Base-by-base conservation (phyloP, 2,329 filamentous ascomycete genomes). In the Diaporthe batatas region DNA sequence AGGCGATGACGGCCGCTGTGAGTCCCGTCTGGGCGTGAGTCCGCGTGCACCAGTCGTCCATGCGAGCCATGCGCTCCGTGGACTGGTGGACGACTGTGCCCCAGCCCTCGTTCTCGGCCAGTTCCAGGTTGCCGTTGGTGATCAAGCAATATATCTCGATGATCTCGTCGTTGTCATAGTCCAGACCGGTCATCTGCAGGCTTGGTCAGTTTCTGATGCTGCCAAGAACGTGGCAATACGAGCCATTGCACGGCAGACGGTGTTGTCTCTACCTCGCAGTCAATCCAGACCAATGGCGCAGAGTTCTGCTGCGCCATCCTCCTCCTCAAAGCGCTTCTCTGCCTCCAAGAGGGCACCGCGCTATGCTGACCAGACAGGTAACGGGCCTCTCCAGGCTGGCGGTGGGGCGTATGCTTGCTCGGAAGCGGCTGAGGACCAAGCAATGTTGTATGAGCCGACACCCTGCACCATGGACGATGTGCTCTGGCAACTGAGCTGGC, bases 71-170 rank as follows among this genome's bases (percentile, higher is more conserved):
- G 54, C 90, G 88, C 70, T 90, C 86, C 78, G 91, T 86, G 0
- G 91, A 86, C 78, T 94, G 93, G 80, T 96, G 92, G 72, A 99
- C 89, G 58, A 96, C 86, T 36, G 89, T 89, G 79, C 97, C 94
- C 87, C 93, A 98, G 76, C 96, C 96, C 42, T 87, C 81, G 32
- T 91, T 85, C 74, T 98, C 94, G 34, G 97, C 83, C 44, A 97
- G 82, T 72, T 93, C 89, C 25, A 99, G 89, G 74, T 94, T 86
- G 69, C 91, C 89, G 77, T 95, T 93, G 10, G 96, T 99, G 80
- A 99, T 90, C 82, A 97, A 92, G 84, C 95, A 98, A 82, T 93
- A 96, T 72, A 98, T 93, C 78, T 97, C 95, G 79, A 98, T 91
- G 79, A 98, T 96, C 71, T 92, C 91, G 80, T 98, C 96, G 42